Evolutionary conservation across 345 rosid genomes (phyloP), one percentile per base, ranked within the genome.

Genomic region (Chamaenerion angustifolium): DNA sequence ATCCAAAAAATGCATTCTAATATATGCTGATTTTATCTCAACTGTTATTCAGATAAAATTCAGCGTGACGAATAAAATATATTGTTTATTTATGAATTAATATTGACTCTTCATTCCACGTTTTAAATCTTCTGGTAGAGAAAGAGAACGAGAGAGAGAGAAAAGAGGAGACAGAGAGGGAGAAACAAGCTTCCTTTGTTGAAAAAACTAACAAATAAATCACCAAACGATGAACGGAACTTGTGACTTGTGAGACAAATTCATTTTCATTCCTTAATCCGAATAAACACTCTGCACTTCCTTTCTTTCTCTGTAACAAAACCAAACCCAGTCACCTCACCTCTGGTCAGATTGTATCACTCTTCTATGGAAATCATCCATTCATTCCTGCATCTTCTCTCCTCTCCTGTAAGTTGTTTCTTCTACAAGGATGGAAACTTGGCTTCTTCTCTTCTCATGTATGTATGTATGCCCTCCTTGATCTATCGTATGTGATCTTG

Each of bases 111-210:
- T 47, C 17, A 47, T 45, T 25, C 41, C 18, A 13, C 37, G 23
- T 41, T 52, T 31, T 43, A 43, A 0, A 21, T 16, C 6, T 35
- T 44, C 56, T 50, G 51, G 56, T 59, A 44, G 43, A 31, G 37
- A 31, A 8, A 31, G 37, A 31, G 37, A 31, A 7, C 27, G 43
- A 31, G 37, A 31, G 8, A 31, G 37, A 31, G 37, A 31, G 37
- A 31, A 31, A 31, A 31, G 37, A 31, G 37, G 37, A 31, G 37
- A 31, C 10, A 31, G 37, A 31, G 37, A 31, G 10, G 37, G 37
- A 50, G 50, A 42, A n/a, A 13, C 9, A 23, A 72, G 78, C 72
- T 70, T 72, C 78, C 62, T 54, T 64, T 70, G 65, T 75, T 73
- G 77, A 72, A 78, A 12, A 11, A 18, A 12, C 9, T 17, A 42